These are phyloP conservation scores for slime mould (Dictyostelium discoideum) DNA, from an alignment of 78 protist genomes.

Conservation along the genomic window dicty_2.7 NC_007090.3:3691501-3692000, in stretches of 20 bases:
- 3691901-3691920: slow-evolving; percentile 74
- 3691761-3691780: slow-evolving; percentile 95
- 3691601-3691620: background rate
- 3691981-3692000: slow-evolving; percentile 94
- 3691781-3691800: slow-evolving; percentile 93
- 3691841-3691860: slow-evolving; percentile 98
- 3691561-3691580: slow-evolving; percentile 41
- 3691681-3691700: slow-evolving; percentile 65
- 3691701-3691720: slow-evolving; percentile 65
- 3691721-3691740: slow-evolving; percentile 78
- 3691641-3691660: background rate
- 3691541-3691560: slow-evolving; percentile 35
- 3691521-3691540: slow-evolving; percentile 48
- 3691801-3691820: slow-evolving; percentile 96
- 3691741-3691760: slow-evolving; percentile 82
- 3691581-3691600: background rate
- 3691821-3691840: slow-evolving; percentile 95
- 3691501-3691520: slow-evolving; percentile 95
- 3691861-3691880: slow-evolving; percentile 89
- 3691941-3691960: slow-evolving; percentile 97
- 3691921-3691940: slow-evolving; percentile 97
- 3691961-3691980: slow-evolving; percentile 96
- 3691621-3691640: background rate
- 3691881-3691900: slow-evolving; percentile 88
- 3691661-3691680: background rate